Percentiles rank a stretch among this genome's conserved stretches.
Conservation (phyloP, 305 asterid genomes). For the Fraxinus xanthoxyloides region DNA sequence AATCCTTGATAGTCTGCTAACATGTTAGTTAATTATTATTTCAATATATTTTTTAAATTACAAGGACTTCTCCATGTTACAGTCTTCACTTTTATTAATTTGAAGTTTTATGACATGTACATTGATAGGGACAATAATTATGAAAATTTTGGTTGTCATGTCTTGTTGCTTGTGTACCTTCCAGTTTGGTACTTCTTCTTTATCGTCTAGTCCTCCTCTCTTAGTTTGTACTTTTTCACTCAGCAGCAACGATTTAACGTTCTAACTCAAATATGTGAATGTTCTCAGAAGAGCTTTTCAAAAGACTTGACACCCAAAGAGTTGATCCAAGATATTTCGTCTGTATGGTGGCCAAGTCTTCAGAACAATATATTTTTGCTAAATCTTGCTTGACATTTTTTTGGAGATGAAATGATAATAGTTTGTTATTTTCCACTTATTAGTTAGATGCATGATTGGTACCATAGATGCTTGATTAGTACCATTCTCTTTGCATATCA, state of each 20-base stretch:
- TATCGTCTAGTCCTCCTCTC: not conserved
- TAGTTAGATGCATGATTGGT: not conserved
- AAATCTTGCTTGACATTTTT: not conserved
- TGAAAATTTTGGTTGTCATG: not conserved
- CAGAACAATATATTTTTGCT: not conserved
- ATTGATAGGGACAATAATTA: not conserved
- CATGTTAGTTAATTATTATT: constrained; percentile 21
- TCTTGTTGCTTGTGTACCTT: not conserved
- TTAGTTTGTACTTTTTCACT: not conserved
- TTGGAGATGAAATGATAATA: not conserved
- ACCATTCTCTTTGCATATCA: not conserved
- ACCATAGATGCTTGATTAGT: not conserved
- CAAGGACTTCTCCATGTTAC: not conserved
- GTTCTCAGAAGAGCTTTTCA: not conserved
- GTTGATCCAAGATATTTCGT: not conserved
- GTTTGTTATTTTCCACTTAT: not conserved
- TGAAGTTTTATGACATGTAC: not conserved
- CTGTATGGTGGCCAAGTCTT: not conserved
- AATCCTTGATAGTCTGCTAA: constrained; percentile 31
- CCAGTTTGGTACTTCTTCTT: not conserved
- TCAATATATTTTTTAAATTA: constrained; percentile 9
- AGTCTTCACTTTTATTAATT: not conserved
- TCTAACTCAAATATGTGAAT: not conserved
- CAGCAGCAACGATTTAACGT: not conserved
- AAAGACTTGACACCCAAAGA: not conserved